Conservation (phyloP, 768 basidiomycete species). For the Podaxis sp. region DNA sequence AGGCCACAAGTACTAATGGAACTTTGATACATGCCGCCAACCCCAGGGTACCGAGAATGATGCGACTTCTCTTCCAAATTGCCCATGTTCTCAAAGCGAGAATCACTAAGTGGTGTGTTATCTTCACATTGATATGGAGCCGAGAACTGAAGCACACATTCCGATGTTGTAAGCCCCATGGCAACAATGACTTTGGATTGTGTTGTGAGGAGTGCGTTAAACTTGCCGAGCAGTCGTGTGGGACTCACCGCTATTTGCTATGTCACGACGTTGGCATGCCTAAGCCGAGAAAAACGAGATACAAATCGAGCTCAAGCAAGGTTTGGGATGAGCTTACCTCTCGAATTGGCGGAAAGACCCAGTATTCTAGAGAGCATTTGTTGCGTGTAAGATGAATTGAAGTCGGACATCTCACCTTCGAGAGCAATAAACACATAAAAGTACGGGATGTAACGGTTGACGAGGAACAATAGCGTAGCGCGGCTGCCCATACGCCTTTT, state of each 20-base stretch:
- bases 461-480: neutral
- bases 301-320: neutral
- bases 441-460: conserved; percentile 3
- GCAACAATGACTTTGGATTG: neutral
- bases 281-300: neutral
- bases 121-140: neutral
- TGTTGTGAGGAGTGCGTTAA: too few species aligned
- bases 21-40: neutral
- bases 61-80: conserved; percentile 1
- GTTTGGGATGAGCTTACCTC: neutral
- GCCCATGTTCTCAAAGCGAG: conserved; percentile 5
- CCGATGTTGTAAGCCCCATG: neutral
- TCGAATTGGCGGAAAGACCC: neutral
- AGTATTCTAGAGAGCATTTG: neutral
- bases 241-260: neutral
- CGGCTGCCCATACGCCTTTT: conserved; percentile 7
- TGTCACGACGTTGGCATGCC: neutral
- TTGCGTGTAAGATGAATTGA: neutral
- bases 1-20: neutral
- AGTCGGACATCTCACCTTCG: neutral
- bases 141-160: neutral
- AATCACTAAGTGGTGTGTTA: neutral
- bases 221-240: too few species aligned
- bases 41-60: neutral
- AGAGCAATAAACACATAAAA: neutral